Base-by-base conservation (phyloP, 805 yeast genomes). In the Metschnikowia borealis region DNA sequence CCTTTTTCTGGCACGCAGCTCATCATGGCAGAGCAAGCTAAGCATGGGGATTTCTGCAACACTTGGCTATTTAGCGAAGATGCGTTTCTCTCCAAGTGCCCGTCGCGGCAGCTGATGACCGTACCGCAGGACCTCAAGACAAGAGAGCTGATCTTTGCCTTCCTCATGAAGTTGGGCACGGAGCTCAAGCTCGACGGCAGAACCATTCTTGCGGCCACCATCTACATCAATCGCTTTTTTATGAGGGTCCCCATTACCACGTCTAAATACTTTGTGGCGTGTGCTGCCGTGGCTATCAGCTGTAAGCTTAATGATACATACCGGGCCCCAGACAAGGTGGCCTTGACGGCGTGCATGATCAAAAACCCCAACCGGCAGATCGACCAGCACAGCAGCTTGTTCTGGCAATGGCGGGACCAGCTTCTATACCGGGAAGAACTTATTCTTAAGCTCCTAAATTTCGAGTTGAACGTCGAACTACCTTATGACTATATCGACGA, bases 381-480 rank as follows among this genome's bases (percentile, higher is more conserved):
- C 2, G 75, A 73, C 44, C 75, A 72, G 53, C 75, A 71, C 34
- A 67, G 69, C 50, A 68, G 67, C 18, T 50, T 65, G 45, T 73
- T 71, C 56, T 73, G 78, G 78, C 64, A 64, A 39, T 73, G 77
- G 77, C 49, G 77, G 32, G 78, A 73, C 58, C 77, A 73, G 57
- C 59, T 73, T 8, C 56, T 73, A 39, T 73, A 66, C 52, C 56
- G 78, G 35, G 78, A 73, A 55, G 78, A 73, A 58, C 59, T 73
- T 38, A 66, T 73, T 11, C 57, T 73, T 20, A 66, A 67, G 54
- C 58, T 65, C 34, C 61, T 73, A 34, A 71, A 73, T 49, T 73
- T 73, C 41, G 78, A 73, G 52, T 57, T 73, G 40, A 65, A 65
- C 48, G 52, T 71, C 6, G 68, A 65, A n/a, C 65, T 71, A 38